Percentiles rank a stretch among this genome's conserved stretches.
Evolutionary conservation across 805 yeast genomes (phyloP).

Genomic region (Nakazawaea ernobii): DNA sequence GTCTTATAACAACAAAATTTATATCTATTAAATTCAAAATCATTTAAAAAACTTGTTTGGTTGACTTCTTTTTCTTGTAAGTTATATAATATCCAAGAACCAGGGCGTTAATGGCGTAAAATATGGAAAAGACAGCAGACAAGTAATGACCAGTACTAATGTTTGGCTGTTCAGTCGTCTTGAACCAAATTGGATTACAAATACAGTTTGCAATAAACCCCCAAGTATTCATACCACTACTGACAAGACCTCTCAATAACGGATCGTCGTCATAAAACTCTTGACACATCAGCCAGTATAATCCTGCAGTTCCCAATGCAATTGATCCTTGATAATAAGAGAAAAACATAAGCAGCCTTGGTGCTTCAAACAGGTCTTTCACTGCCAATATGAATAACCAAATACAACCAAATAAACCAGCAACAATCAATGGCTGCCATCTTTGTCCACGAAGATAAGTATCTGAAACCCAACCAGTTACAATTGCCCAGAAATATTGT

Average conservation of each 20-base stretch:
- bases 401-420: conserved; percentile 9
- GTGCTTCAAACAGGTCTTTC: conserved; percentile 14
- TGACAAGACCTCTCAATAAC: conserved; percentile 14
- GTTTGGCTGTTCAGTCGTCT: conserved; percentile 15
- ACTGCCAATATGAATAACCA: conserved; percentile 15
- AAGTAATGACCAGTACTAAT: conserved; percentile 18
- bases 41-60: too few species aligned
- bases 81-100: neutral
- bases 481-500: conserved; percentile 12
- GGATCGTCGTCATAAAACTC: conserved; percentile 15
- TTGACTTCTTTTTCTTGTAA: neutral
- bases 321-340: conserved; percentile 15
- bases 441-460: conserved; percentile 16
- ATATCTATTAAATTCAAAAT: too few species aligned
- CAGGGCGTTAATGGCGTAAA: neutral
- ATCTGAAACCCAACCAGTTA: conserved; percentile 17
- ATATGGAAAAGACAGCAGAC: conserved; percentile 7
- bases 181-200: conserved; percentile 16
- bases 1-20: too few species aligned
- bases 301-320: conserved; percentile 16
- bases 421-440: conserved; percentile 16
- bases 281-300: conserved; percentile 18
- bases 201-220: conserved; percentile 16
- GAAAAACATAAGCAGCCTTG: conserved; percentile 16
- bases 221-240: conserved; percentile 18